These are phyloP conservation scores for Rhynchospora breviuscula DNA, from an alignment of 176 grass and related monocot genomes.

Conservation along the genomic window DNA sequence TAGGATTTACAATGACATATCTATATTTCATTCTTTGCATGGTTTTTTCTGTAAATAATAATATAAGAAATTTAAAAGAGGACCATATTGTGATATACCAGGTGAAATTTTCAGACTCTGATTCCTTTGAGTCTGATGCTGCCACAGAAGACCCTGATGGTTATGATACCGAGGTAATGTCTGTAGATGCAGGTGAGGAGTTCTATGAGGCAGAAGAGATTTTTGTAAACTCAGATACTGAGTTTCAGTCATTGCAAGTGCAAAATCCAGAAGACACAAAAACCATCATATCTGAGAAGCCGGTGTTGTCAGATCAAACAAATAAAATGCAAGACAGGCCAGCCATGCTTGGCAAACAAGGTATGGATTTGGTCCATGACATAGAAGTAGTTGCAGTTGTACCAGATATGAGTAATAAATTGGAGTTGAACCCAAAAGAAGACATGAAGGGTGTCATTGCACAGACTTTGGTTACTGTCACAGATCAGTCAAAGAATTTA, in stretches of 20 bases:
- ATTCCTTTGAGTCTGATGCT: slow-evolving; percentile 53
- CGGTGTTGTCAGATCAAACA: slow-evolving; percentile 41
- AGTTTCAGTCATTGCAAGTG: slow-evolving; percentile 41
- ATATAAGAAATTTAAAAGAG: slow-evolving; percentile 1
- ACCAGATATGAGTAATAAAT: slow-evolving; percentile 35
- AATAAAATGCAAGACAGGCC: slow-evolving; percentile 34
- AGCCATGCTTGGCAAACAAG: slow-evolving; percentile 26
- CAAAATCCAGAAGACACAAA: slow-evolving; percentile 32
- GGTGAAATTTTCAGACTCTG: slow-evolving; percentile 75
- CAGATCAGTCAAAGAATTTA: slow-evolving; percentile 30
- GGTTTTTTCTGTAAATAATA: background rate
- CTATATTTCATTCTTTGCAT: background rate
- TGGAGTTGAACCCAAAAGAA: slow-evolving; percentile 39
- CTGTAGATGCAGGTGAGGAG: slow-evolving; percentile 65
- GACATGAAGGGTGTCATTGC: slow-evolving; percentile 60
- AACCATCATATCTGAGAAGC: slow-evolving; percentile 36
- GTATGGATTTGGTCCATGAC: slow-evolving; percentile 47
- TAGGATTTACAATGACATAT: background rate
- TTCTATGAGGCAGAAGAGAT: slow-evolving; percentile 99
- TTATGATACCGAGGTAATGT: slow-evolving; percentile 82
- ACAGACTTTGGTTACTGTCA: slow-evolving; percentile 42
- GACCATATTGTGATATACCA: slow-evolving; percentile 30
- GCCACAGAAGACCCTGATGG: slow-evolving; percentile 53
- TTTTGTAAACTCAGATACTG: slow-evolving; percentile 71
- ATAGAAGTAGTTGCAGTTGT: slow-evolving; percentile 58